Conservation (phyloP, 768 basidiomycete genomes). For the Bullera alba region DNA sequence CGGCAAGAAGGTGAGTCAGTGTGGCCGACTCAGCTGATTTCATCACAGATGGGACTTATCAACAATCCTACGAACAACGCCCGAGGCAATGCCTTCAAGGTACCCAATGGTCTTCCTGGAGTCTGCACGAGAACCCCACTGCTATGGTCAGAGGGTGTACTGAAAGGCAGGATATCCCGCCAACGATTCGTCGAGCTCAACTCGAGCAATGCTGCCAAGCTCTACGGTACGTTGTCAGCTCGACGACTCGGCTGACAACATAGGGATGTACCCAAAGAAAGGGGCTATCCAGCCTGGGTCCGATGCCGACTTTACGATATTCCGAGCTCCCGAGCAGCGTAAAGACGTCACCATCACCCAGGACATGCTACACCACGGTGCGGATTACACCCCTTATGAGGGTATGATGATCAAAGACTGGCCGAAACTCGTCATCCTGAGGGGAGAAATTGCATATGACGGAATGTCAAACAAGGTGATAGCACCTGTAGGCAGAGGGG, state of each 20-base stretch:
- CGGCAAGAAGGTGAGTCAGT: conserved; percentile 28
- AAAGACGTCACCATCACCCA: conserved; percentile 22
- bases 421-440: conserved; percentile 34
- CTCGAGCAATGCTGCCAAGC: conserved; percentile 45
- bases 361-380: conserved; percentile 36
- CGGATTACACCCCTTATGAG: conserved; percentile 48
- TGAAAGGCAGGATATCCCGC: conserved; percentile 38
- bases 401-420: conserved; percentile 44
- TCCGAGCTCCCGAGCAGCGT: conserved; percentile 13
- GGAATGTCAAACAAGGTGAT: conserved; percentile 15
- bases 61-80: conserved; percentile 36
- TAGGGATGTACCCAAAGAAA: conserved; percentile 43
- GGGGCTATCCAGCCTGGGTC: conserved; percentile 44
- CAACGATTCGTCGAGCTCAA: conserved; percentile 46
- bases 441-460: conserved; percentile 22
- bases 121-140: conserved; percentile 46
- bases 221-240: conserved; percentile 17
- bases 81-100: conserved; percentile 26
- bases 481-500: conserved; percentile 10
- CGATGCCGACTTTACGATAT: conserved; percentile 46
- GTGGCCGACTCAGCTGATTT: too few relatives aligned
- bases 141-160: conserved; percentile 43
- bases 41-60: conserved; percentile 27
- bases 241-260: not conserved
- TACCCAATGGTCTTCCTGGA: conserved; percentile 46